Evolutionary conservation across 2,329 filamentous ascomycete species (phyloP).

Genomic region (Westerdykella aurantiaca): DNA sequence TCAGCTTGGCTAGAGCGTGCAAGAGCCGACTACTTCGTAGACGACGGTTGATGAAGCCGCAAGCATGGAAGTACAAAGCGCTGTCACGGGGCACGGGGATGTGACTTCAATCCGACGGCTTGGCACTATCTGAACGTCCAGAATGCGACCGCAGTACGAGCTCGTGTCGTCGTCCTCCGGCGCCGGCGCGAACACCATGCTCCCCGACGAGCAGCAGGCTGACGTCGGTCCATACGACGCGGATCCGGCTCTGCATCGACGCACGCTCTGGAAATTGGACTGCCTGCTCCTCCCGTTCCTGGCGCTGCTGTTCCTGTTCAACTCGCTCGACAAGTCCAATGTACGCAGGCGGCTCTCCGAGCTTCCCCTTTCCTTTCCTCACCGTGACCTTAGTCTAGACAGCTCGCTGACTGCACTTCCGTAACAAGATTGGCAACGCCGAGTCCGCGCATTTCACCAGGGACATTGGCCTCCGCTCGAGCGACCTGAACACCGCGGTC

Average conservation of each 20-base stretch:
- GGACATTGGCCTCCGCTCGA: slow-evolving; percentile 49
- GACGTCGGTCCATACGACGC: slow-evolving; percentile 4
- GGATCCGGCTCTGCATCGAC: slow-evolving; percentile 24
- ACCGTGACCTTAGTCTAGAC: too few species aligned
- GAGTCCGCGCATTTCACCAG: slow-evolving; percentile 55
- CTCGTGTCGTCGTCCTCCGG: slow-evolving; percentile 4
- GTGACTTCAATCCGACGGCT: too few species aligned
- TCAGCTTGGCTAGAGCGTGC: too few species aligned
- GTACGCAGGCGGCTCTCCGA: slow-evolving; percentile 12
- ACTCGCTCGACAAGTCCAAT: slow-evolving; percentile 50
- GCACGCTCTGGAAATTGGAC: slow-evolving; percentile 47
- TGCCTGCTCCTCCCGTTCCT: slow-evolving; percentile 48
- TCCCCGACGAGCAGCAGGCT: slow-evolving; percentile 3
- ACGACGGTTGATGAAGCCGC: too few species aligned
- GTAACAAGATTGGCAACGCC: slow-evolving; percentile 47
- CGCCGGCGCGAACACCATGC: slow-evolving; percentile 4
- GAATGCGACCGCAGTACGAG: slow-evolving; percentile 8
- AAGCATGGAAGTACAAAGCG: too few species aligned
- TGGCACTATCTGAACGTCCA: too few species aligned
- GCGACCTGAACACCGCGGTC: slow-evolving; percentile 52
- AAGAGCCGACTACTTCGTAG: too few species aligned
- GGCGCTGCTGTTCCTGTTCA: slow-evolving; percentile 48
- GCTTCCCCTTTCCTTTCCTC: neutral
- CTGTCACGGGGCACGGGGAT: too few species aligned
- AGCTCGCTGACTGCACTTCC: neutral